Evolutionary conservation across 2,329 filamentous ascomycete species (phyloP), one percentile per base, ranked within the genome.

Genomic region (Sporothrix euskadiensis): DNA sequence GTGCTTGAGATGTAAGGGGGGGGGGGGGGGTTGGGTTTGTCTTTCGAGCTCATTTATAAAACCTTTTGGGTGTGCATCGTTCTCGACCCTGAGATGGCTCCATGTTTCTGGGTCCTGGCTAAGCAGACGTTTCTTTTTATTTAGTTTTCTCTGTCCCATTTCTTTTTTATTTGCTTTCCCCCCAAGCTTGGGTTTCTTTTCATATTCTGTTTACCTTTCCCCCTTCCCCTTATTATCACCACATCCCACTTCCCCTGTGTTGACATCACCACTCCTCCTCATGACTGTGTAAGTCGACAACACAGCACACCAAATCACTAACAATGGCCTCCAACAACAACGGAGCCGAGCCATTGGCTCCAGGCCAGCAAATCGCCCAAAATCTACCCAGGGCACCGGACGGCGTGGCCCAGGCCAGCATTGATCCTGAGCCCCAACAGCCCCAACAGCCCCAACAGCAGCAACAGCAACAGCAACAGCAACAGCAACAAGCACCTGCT

Each of bases 241-340:
- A n/a, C 39, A 61, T 61, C 61, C 12, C 14, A 30, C 22, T 9
- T 12, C 56, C 30, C 14, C 19, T 49, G n/a, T 9, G 47, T n/a
- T 56, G n/a, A 35, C 49, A 54, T 41, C 12, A 19, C 68, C 52
- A 44, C 22, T 56, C 52, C 68, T 35, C 30, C 35, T 56, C 52
- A 57, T 70, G 52, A 30, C 61, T 47, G n/a, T 32, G 32, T 41
- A 57, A 30, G 35, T 47, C 32, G 39, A 61, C 57, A 19, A 22
- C 52, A 9, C 32, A 26, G 12, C 65, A 52, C 19, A 44, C n/a
- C 26, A 10, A 49, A n/a, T 26, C 39, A 47, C 4, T 52, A 59
- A 59, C n/a, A 30, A 70, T 70, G 68, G 52, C 68, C 35, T 57
- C 68, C 68, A 70, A 70, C 68, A 30, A n/a, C n/a, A 54, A 70